Evolutionary conservation across 225 moss, liverwort and hornwort genomes (phyloP), one percentile per base, ranked within the genome.

Genomic region (Neckera pumila): DNA sequence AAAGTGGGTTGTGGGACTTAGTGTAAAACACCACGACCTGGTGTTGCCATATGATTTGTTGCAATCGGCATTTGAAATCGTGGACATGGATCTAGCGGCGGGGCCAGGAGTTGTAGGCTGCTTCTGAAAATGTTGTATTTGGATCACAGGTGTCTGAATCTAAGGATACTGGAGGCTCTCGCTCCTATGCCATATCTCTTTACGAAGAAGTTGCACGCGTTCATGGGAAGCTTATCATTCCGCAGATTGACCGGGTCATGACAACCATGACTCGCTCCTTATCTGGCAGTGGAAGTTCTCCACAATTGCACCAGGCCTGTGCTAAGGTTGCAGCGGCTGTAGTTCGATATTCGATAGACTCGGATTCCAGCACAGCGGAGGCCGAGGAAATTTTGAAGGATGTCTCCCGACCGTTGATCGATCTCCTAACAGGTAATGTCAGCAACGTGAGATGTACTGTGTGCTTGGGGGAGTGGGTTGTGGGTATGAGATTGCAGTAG

Each of bases 201-300:
- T 97, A 94, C 56, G 96, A 96, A 87, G 97, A 98, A 80, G 98
- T 98, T 79, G 98, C 97, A 18, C 96, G 95, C 21, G 95, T 95
- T 38, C 98, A 97, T 49, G 95, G 96, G 60, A 98, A 95, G 87
- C 91, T 96, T 16, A 93, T 98, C 53, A 92, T 97, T 61, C 96
- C 97, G 43, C 93, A 95, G 85, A 94, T 98, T 83, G 95, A 91
- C 33, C 95, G 96, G 80, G 95, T 96, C n/a, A 96, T 98, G 96
- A 85, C 82, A 62, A 93, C 96, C 14, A 86, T 98, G 80, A 93
- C 92, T 42, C 88, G 93, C 69, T 93, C 96, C 16, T 87, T 98
- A 70, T 94, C 98, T 27, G 91, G 92, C 5, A 97, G 91, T 85
- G 96, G 94, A 76, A 95, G 95, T 73, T 95, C 95, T 53, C 95